These are phyloP conservation scores for Wolfiporia cocos DNA, from an alignment of 1,284 basidiomycete species.

Conservation along the genomic window DNA sequence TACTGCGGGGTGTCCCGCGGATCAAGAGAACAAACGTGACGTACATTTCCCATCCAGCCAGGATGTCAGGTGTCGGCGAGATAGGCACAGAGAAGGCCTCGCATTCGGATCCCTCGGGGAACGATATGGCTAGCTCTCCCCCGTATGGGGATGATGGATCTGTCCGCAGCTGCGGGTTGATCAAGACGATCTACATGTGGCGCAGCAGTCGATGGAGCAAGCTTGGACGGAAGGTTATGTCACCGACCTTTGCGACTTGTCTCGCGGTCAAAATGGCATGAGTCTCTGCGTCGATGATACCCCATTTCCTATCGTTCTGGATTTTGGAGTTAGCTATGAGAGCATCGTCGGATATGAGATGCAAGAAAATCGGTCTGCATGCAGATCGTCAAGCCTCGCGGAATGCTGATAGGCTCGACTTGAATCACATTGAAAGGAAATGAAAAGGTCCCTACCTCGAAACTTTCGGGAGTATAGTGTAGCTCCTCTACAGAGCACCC, in stretches of 20 bases:
- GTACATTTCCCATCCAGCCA: constrained; percentile 52
- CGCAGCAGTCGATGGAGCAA: not conserved
- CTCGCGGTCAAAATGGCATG: constrained; percentile 59
- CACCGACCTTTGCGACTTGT: constrained; percentile 48
- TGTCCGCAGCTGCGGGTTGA: constrained; percentile 46
- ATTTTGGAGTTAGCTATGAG: not conserved
- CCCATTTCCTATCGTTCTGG: constrained; percentile 67
- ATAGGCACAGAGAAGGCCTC: constrained; percentile 54
- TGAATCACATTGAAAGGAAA: not conserved
- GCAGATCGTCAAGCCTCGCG: not conserved
- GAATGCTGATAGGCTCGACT: not conserved
- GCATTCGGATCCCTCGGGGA: constrained; percentile 52
- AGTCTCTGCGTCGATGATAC: constrained; percentile 51
- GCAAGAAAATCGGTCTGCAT: no score
- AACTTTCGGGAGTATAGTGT: constrained; percentile 52
- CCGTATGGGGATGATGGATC: constrained; percentile 39
- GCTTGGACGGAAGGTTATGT: not conserved
- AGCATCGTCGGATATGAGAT: not conserved
- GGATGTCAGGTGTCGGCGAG: constrained; percentile 39
- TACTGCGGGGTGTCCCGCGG: no score
- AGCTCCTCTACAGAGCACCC: constrained; percentile 54
- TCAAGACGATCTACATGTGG: constrained; percentile 56
- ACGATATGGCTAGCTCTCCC: constrained; percentile 45
- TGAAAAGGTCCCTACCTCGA: constrained; percentile 47
- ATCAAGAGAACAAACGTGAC: no score